Base-by-base conservation (phyloP, 495 filamentous ascomycete species). In the Trypethelium eluteriae region DNA sequence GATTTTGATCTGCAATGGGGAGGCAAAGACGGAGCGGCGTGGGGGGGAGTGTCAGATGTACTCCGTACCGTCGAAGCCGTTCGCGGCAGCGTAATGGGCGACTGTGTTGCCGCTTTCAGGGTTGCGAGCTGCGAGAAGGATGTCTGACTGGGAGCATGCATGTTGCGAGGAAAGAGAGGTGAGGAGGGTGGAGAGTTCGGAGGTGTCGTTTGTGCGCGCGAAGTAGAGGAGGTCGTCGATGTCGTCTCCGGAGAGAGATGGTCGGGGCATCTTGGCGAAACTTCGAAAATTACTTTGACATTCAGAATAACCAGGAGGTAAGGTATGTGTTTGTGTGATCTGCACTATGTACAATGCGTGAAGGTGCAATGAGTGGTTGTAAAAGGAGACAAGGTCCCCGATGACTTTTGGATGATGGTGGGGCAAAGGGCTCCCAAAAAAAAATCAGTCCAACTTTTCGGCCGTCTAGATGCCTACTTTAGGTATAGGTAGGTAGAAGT, bases 211-310 rank as follows among this genome's bases (percentile, higher is more conserved):
- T 0, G 81, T 81, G 38, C 93, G 90, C 16, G 92, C 85, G 63
- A 87, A 82, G 79, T 94, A 96, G 68, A 96, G 83, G 69, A 96
- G 85, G 73, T 96, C 93, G 73, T 93, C 91, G 66, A 92, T 88
- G 72, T 89, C 82, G 56, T 96, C 93, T 73, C 86, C 83, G 35
- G 82, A 84, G 66, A 93, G 78, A 56, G 78, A 32, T 38, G 70
- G 70, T 4, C 25, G 16, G 11, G 53, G 25, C 53, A 59, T 59
- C 36, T 11, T 44, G 7, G 41, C 6, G 7, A 25, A 25, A 14
- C 49, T 9, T 53, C 5, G 5, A 18, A 53, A 18, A 53, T 46
- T 46, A 46, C 16, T 1, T 9, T 46, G 9, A 16, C 9, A 16
- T 46, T 0, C 41, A 9, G 41, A 46, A 9, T 7, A 46, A 53